A percentile compares a stretch with the other conserved stretches of the same genome.
phyloP scores from a whole-genome alignment of 1,284 basidiomycete species.

The Meira nashicola region DNA sequence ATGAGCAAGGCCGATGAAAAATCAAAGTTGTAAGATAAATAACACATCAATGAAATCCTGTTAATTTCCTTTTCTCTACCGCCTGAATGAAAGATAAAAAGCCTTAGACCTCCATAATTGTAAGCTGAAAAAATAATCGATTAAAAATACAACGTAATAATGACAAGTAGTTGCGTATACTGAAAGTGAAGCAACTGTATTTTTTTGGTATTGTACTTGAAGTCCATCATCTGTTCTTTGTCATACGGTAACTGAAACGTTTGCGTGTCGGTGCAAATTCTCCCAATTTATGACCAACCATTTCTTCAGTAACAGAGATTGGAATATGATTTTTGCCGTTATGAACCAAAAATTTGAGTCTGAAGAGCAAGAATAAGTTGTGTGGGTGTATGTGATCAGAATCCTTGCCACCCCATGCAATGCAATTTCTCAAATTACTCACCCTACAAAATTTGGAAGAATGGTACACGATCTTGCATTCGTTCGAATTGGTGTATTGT shows the following conservation, averaged over 20 bases:
- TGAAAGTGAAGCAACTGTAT: no score
- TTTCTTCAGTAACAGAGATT: constrained; percentile 83
- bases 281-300: constrained; percentile 96
- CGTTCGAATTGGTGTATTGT: constrained; percentile 81
- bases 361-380: constrained; percentile 20
- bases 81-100: no score
- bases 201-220: no score
- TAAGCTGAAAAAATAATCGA: no score
- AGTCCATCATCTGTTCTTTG: constrained; percentile 37
- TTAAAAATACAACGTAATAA: no score
- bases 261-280: constrained; percentile 85
- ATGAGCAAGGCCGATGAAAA: no score
- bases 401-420: background rate
- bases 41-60: no score
- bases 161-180: no score
- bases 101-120: no score
- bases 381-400: background rate
- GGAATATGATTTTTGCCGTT: constrained; percentile 88
- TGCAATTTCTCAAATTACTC: no score
- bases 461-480: constrained; percentile 86
- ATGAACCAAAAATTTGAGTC: constrained; percentile 79
- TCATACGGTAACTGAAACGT: constrained; percentile 54
- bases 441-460: constrained; percentile 61
- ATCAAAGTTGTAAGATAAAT: no score
- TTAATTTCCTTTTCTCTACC: no score